Base-by-base conservation (phyloP, 495 filamentous ascomycete species). In the Hypoxylon fuscum region DNA sequence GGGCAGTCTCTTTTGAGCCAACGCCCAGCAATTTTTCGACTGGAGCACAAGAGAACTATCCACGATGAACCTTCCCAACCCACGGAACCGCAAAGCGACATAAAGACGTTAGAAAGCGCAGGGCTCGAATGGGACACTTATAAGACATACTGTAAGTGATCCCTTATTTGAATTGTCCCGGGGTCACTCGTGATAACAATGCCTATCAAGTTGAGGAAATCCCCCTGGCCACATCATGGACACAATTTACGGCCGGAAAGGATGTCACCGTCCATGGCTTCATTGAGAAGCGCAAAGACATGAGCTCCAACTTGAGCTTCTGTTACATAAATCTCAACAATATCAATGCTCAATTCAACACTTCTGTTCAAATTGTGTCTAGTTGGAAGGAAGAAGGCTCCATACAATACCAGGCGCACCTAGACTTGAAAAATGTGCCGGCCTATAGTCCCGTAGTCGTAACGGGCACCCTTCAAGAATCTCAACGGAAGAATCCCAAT, bases 241-340 rank as follows among this genome's bases (percentile, higher is more conserved):
- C 69, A 42, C 72, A 76, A 10, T 72, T 66, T 32, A 68, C 25
- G 25, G 40, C 50, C 10, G 87, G 82, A 37, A 60, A 77, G 17
- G 68, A 80, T 29, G 85, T 93, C 14, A 76, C 79, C 4, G 70
- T 96, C 11, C 83, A 91, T 72, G 92, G 92, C 44, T 96, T 91
- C 64, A 77, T 96, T 3, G 82, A 83, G 12, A 74, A 76, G 32
- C 81, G 85, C 17, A 80, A 82, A 41, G 84, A 91, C 50, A 70
- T 90, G 14, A 84, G 84, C 35, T 85, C 87, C 61, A 85, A 83
- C 46, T 74, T 93, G 5, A 83, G 83, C 10, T 93, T 95, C 66
- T 86, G 85, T n/a, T 77, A 85, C 42, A 65, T 93, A 2, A 76
- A 83, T 4, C 75, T 68, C 42, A 62, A 59, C 25, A 46, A 57